A percentile compares a stretch with the other conserved stretches of the same genome.
Conservation (phyloP, 768 basidiomycete species). For the Bullera alba region DNA sequence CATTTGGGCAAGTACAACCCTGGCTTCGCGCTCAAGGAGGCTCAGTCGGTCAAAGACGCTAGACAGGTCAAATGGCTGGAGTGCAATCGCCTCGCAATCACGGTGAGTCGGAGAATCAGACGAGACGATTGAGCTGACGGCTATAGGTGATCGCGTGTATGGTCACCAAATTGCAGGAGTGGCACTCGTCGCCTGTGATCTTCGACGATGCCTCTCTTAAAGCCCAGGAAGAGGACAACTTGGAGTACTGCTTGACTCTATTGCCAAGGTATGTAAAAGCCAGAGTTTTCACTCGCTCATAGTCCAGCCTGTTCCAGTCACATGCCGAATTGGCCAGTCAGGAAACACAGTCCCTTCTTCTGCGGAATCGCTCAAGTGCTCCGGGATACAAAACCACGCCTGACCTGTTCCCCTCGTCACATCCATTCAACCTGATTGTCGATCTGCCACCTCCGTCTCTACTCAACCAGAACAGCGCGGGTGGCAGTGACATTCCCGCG, state of each 20-base stretch:
- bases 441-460: constrained; percentile 52
- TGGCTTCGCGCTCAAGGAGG: constrained; percentile 57
- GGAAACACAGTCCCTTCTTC: constrained; percentile 62
- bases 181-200: constrained; percentile 62
- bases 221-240: constrained; percentile 80
- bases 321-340: constrained; percentile 74
- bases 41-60: constrained; percentile 60
- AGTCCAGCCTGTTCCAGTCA: constrained; percentile 67
- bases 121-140: neutral
- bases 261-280: constrained; percentile 63
- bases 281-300: constrained; percentile 4
- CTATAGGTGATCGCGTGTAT: constrained; percentile 50
- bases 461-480: constrained; percentile 29
- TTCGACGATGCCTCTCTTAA: constrained; percentile 57
- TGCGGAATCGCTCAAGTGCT: constrained; percentile 56
- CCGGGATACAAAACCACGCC: constrained; percentile 56
- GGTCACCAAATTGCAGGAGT: constrained; percentile 80
- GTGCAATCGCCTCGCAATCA: constrained; percentile 78
- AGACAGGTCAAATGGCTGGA: constrained; percentile 85
- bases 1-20: constrained; percentile 90
- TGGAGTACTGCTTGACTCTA: constrained; percentile 74
- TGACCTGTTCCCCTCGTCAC: constrained; percentile 84
- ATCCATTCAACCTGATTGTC: constrained; percentile 78
- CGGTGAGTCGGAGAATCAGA: constrained; percentile 62
- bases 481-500: constrained; percentile 49